Percentiles rank a stretch among this genome's conserved stretches.
Conservation (phyloP, 2,329 filamentous ascomycete species). For the Pseudogymnoascus sp. region DNA sequence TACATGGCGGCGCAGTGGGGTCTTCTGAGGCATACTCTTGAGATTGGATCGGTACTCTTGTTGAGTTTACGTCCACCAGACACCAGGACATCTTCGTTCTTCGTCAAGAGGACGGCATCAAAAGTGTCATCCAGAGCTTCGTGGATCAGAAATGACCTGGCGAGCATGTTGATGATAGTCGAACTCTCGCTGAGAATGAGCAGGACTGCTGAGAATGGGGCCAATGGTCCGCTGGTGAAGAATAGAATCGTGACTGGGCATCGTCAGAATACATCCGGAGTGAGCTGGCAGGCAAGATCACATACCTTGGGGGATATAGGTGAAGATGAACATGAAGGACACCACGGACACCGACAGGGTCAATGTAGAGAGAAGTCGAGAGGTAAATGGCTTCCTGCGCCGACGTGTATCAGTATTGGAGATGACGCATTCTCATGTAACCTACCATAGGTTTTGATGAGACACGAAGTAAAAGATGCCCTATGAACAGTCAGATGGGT, state of each 20-base stretch:
- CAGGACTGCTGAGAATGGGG: conserved; percentile 64
- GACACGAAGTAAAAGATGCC: conserved; percentile 54
- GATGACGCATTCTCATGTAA: neutral
- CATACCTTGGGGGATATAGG: conserved; percentile 68
- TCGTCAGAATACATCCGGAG: neutral
- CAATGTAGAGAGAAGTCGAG: conserved; percentile 53
- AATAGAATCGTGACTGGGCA: conserved; percentile 35
- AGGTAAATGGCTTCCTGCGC: conserved; percentile 42
- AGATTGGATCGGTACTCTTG: conserved; percentile 48
- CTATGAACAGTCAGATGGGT: conserved; percentile 28
- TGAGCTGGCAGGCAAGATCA: neutral
- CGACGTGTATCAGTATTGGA: neutral
- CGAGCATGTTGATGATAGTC: conserved; percentile 48
- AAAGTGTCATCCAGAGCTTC: conserved; percentile 84
- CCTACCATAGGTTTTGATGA: conserved; percentile 48
- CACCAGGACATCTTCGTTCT: conserved; percentile 53
- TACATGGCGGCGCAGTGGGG: neutral
- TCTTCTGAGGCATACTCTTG: neutral
- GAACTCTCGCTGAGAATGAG: conserved; percentile 59
- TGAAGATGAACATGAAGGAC: conserved; percentile 75
- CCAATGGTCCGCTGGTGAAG: conserved; percentile 62
- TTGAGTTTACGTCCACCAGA: conserved; percentile 68
- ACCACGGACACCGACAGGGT: conserved; percentile 67
- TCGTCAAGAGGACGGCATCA: conserved; percentile 60
- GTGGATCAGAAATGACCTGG: conserved; percentile 67